A percentile compares a stretch with the other conserved stretches of the same genome.
phyloP scores from a whole-genome alignment of 1,139 yeast genomes.

The Yamadazyma diddensiae region DNA sequence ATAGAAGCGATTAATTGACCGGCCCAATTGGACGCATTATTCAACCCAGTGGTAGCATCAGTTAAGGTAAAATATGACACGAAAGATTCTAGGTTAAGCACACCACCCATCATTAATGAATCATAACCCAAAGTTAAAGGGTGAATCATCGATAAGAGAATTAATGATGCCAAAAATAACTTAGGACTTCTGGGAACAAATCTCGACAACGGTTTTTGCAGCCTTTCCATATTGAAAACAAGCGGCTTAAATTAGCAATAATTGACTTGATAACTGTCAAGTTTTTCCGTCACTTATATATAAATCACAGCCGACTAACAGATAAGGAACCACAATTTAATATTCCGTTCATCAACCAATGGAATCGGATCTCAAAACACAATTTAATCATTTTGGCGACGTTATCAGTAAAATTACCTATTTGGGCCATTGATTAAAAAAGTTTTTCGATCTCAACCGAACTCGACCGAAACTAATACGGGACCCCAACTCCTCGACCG shows the following conservation, averaged over 20 bases:
- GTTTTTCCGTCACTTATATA: no score
- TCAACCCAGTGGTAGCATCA: constrained; percentile 15
- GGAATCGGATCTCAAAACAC: no score
- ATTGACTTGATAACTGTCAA: no score
- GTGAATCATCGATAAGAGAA: constrained; percentile 12
- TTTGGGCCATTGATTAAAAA: neutral
- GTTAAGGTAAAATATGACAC: constrained; percentile 12
- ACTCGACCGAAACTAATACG: constrained; percentile 5
- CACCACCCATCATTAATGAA: constrained; percentile 13
- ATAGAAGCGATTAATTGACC: constrained; percentile 13
- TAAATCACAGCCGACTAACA: no score
- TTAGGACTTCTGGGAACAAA: constrained; percentile 9
- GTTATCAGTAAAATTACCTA: neutral
- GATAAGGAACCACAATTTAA: no score
- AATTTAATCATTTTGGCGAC: no score
- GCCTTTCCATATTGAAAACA: neutral
- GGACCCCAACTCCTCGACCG: no score
- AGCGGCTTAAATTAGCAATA: no score
- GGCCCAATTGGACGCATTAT: constrained; percentile 16
- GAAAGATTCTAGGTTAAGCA: constrained; percentile 15
- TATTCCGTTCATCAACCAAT: no score
- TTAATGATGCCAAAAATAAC: constrained; percentile 6
- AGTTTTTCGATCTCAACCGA: constrained; percentile 3
- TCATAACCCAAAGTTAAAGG: constrained; percentile 16
- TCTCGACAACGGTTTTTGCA: constrained; percentile 6